These are phyloP conservation scores for Wallacemonas sp. DNA, from an alignment of 208 protist genomes.

Conservation along the genomic window DNA sequence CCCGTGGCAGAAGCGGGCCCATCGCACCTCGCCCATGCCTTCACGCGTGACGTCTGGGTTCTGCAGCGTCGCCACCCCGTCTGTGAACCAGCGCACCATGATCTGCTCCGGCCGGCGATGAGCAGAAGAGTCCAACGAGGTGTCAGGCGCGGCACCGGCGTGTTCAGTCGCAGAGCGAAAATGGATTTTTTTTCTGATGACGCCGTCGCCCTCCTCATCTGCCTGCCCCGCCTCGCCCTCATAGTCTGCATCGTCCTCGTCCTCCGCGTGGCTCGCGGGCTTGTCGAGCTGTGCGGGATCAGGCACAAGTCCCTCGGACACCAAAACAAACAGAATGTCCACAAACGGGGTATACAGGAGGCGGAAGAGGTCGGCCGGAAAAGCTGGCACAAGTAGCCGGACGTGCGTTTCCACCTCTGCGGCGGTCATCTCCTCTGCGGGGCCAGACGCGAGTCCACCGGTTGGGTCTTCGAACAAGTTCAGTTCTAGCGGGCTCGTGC, in stretches of 20 bases:
- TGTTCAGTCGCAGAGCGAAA: no score
- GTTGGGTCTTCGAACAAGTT: constrained; percentile 88
- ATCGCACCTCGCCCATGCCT: constrained; percentile 60
- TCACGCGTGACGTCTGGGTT: constrained; percentile 44
- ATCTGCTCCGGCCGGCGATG: constrained; percentile 34
- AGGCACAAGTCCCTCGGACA: constrained; percentile 48
- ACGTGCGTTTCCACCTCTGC: constrained; percentile 72
- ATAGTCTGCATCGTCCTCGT: no score
- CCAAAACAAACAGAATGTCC: constrained; percentile 55
- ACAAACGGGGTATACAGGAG: constrained; percentile 81
- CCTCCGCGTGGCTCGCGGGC: no score
- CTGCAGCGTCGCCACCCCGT: constrained; percentile 53
- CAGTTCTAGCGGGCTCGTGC: constrained; percentile 36
- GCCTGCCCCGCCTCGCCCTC: no score
- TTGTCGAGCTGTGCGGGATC: neutral
- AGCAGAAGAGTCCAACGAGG: neutral
- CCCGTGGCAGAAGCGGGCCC: constrained; percentile 28
- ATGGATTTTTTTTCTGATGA: no score
- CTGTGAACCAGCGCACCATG: constrained; percentile 70
- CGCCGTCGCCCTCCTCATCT: no score
- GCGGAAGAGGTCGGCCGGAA: constrained; percentile 52
- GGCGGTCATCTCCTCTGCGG: constrained; percentile 71
- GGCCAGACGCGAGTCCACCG: constrained; percentile 63
- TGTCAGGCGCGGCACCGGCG: no score
- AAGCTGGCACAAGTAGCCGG: constrained; percentile 49